A percentile compares a stretch with the other conserved stretches of the same genome.
Conservation (phyloP, 345 rosid genomes). For the Citrus maxima region DNA sequence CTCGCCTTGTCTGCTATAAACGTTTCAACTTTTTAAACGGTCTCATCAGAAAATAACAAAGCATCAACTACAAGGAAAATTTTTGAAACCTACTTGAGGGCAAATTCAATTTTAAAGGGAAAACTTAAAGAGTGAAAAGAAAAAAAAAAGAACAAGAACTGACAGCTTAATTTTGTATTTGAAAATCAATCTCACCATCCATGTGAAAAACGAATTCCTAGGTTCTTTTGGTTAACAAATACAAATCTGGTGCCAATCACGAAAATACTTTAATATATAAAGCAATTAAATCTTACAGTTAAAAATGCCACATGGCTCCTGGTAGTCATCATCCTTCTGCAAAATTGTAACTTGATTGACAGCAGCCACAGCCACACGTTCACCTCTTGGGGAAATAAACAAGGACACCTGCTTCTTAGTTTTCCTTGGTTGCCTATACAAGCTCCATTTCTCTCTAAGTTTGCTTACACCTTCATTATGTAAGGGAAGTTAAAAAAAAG, state of each 20-base stretch:
- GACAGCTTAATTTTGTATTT: neutral
- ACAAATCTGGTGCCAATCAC: neutral
- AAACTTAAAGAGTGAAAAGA: neutral
- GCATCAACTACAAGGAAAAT: neutral
- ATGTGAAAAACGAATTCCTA: neutral
- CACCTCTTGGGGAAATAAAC: constrained; percentile 73
- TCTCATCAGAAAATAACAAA: neutral
- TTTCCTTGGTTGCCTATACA: constrained; percentile 39
- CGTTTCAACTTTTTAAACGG: neutral
- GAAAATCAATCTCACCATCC: neutral
- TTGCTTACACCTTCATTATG: constrained; percentile 54
- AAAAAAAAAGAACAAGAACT: neutral
- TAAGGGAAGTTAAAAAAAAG: constrained; percentile 4
- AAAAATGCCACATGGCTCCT: constrained; percentile 59
- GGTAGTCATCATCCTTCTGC: constrained; percentile 66
- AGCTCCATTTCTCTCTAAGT: constrained; percentile 65
- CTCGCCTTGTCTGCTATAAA: neutral
- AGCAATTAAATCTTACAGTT: constrained; percentile 44
- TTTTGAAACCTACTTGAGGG: neutral
- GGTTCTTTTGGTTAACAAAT: neutral
- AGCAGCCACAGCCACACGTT: constrained; percentile 75
- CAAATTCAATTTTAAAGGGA: neutral
- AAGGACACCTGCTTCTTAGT: constrained; percentile 43
- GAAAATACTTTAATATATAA: neutral
- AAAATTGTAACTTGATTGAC: constrained; percentile 71